A percentile compares a stretch with the other conserved stretches of the same genome.
phyloP scores from a whole-genome alignment of 177 flowering plant genomes.

The Vitis hybrid region DNA sequence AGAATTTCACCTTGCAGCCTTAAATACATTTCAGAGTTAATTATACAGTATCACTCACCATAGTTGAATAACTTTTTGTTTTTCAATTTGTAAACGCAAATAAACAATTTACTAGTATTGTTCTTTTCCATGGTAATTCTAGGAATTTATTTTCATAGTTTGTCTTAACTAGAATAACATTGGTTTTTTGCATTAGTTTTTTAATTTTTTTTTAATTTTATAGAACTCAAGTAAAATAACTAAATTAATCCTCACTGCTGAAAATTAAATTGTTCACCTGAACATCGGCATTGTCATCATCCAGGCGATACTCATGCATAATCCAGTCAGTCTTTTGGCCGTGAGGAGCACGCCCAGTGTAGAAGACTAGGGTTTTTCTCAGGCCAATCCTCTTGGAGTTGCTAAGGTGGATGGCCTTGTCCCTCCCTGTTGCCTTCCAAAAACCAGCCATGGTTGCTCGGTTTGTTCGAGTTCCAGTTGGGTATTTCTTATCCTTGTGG shows the following conservation, averaged over 20 bases:
- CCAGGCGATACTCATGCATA: slow-evolving; percentile 93
- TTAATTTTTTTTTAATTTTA: too few relatives aligned
- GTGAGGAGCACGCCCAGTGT: slow-evolving; percentile 90
- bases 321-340: slow-evolving; percentile 95
- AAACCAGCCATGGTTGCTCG: slow-evolving; percentile 87
- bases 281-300: slow-evolving; percentile 37
- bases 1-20: too few relatives aligned
- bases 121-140: too few relatives aligned
- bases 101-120: too few relatives aligned
- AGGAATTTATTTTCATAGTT: too few relatives aligned
- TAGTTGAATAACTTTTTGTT: too few relatives aligned
- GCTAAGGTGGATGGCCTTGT: slow-evolving; percentile 69
- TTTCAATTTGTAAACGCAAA: too few relatives aligned
- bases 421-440: slow-evolving; percentile 96
- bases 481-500: slow-evolving; percentile 93
- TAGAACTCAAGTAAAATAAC: too few relatives aligned
- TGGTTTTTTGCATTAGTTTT: too few relatives aligned
- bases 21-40: too few relatives aligned
- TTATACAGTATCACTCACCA: too few relatives aligned
- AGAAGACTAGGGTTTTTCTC: slow-evolving; percentile 93
- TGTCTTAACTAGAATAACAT: too few relatives aligned
- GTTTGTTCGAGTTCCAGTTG: slow-evolving; percentile 87
- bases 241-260: background rate
- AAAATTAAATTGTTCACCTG: slow-evolving; percentile 27
- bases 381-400: slow-evolving; percentile 67